Conservation (phyloP, 495 filamentous ascomycete genomes). For the Clohesyomyces aquaticus region DNA sequence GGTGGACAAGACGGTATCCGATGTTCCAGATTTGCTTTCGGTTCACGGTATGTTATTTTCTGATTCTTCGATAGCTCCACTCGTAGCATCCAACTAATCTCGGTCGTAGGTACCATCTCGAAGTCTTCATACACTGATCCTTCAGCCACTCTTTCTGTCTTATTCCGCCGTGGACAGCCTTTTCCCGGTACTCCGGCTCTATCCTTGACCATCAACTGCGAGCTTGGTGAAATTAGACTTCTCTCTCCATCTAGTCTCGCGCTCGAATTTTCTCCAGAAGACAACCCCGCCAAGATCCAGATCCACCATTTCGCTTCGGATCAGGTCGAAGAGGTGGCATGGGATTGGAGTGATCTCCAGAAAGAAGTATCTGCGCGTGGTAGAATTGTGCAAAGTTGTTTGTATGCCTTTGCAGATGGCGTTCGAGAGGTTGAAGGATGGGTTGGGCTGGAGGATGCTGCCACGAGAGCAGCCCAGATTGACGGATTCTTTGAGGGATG, state of each 20-base stretch:
- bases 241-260: not conserved
- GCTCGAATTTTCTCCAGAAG: not conserved
- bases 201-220: slow-evolving; percentile 29
- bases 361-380: slow-evolving; percentile 12
- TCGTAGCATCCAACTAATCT: too few species aligned
- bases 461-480: not conserved
- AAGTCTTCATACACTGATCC: not conserved
- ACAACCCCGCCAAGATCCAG: slow-evolving; percentile 20
- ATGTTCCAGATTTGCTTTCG: slow-evolving; percentile 24
- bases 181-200: slow-evolving; percentile 21
- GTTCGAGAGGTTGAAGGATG: slow-evolving; percentile 1
- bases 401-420: slow-evolving; percentile 7
- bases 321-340: slow-evolving; percentile 12
- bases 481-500: slow-evolving; percentile 2
- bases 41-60: slow-evolving; percentile 16
- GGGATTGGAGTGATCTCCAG: slow-evolving; percentile 22
- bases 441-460: slow-evolving; percentile 11
- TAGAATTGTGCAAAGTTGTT: slow-evolving; percentile 5
- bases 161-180: slow-evolving; percentile 26
- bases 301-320: slow-evolving; percentile 19
- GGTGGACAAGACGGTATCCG: not conserved
- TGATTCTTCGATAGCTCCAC: too few species aligned
- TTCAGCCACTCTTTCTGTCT: slow-evolving; percentile 13
- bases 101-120: too few species aligned
- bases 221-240: slow-evolving; percentile 31